These are phyloP conservation scores for Geotrichum aggregatum DNA, from an alignment of 1,139 yeast species.

Conservation along the genomic window DNA sequence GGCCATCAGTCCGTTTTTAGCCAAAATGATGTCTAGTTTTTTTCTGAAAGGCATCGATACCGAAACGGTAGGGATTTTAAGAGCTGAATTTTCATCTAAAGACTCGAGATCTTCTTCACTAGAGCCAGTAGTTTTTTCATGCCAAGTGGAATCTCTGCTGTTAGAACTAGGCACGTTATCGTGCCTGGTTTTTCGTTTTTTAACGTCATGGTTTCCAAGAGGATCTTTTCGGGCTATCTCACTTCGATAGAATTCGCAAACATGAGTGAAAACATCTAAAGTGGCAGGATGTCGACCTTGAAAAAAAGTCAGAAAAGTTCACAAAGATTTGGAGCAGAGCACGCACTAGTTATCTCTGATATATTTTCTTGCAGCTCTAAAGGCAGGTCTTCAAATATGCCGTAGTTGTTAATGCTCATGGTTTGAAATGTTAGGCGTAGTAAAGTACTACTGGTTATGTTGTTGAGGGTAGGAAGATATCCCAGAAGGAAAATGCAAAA, in stretches of 20 bases:
- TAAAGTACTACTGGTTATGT: neutral
- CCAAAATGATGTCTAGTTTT: slow-evolving; percentile 18
- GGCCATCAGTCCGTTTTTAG: slow-evolving; percentile 7
- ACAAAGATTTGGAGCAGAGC: neutral
- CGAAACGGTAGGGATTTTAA: slow-evolving; percentile 15
- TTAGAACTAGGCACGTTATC: no score
- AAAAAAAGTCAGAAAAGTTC: neutral
- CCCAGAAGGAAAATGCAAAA: neutral
- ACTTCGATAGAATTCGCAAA: slow-evolving; percentile 12
- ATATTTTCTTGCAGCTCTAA: neutral
- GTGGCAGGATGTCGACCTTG: slow-evolving; percentile 7
- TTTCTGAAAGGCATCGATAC: slow-evolving; percentile 20
- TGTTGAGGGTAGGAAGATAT: neutral
- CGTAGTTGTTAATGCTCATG: neutral
- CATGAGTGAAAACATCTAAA: neutral
- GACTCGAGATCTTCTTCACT: neutral
- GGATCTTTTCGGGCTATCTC: neutral
- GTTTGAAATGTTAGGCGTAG: neutral
- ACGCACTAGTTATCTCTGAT: neutral
- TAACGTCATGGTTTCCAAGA: neutral
- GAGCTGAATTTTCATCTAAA: slow-evolving; percentile 6
- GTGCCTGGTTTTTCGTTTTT: slow-evolving; percentile 11
- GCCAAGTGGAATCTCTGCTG: no score
- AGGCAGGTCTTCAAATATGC: slow-evolving; percentile 6
- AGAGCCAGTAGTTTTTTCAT: no score